Base-by-base conservation (phyloP, 495 filamentous ascomycete species). In the Penicillium simplicissimum region DNA sequence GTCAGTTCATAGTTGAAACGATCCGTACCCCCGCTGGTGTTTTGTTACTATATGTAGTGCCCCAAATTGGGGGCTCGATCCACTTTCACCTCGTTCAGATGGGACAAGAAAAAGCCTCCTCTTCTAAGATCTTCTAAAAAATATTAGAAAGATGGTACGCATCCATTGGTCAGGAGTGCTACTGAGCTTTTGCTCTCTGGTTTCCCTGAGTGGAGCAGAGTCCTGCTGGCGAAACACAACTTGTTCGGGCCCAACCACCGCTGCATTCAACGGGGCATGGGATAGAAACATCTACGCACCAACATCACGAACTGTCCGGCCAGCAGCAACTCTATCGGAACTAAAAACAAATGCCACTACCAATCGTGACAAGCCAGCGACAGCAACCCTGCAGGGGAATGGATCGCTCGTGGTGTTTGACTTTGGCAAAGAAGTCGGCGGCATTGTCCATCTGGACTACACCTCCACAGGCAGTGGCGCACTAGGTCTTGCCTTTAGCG, bases 251-350 rank as follows among this genome's bases (percentile, higher is more conserved):
- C 80, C 85, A 28, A 60, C 68, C 14, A 61, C 77, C 13, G 58
- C 76, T 28, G 78, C 83, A n/a, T 89, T 88, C 59, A 78, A 80
- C 0, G 86, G 86, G 3, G 68, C 73, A 42, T 88, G 87, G 85
- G 83, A 88, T 36, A 70, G 75, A 4, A 84, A 88, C 66, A 88
- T 84, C 49, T 88, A 79, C 60, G 80, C 85, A 8, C 85, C 86
- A 17, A 45, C 76, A 4, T 81, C 84, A 6, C 76, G 85, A 59
- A 83, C 71, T 43, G 78, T 88, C 4, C 67, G 72, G 35, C 85
- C 85, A 3, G 74, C 70, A 28, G 71, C 72, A 13, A 77, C 83
- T 19, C 73, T 84, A 19, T 74, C 77, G 2, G 61, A 79, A 0
- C 60, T 68, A 28, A 75, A 71, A 31, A 70, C 71, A 4, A 66